These are phyloP conservation scores for Yarrowia galli DNA, from an alignment of 1,139 yeast genomes.

Conservation along the genomic window DNA sequence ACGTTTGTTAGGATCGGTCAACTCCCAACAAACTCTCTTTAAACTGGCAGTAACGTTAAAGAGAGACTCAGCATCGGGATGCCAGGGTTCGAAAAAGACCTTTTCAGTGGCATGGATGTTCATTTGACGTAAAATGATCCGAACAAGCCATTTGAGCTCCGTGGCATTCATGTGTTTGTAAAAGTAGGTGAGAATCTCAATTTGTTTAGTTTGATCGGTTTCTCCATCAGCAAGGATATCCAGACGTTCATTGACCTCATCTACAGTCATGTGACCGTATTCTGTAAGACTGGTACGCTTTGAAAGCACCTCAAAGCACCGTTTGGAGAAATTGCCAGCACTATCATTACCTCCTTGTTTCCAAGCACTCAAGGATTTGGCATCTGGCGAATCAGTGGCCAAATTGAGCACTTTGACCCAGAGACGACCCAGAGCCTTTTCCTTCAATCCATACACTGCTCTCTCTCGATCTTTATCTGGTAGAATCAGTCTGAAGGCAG, in stretches of 20 bases:
- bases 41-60: constrained; percentile 73
- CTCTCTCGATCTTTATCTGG: constrained; percentile 61
- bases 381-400: constrained; percentile 60
- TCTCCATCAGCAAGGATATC: constrained; percentile 54
- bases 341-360: constrained; percentile 52
- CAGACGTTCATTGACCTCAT: constrained; percentile 63
- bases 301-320: constrained; percentile 52
- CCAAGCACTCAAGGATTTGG: constrained; percentile 57
- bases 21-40: constrained; percentile 64
- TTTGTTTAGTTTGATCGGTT: constrained; percentile 48
- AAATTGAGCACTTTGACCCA: constrained; percentile 57
- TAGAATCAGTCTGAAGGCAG: constrained; percentile 66
- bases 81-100: constrained; percentile 71
- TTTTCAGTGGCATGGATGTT: constrained; percentile 65
- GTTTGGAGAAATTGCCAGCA: constrained; percentile 54
- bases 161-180: constrained; percentile 63
- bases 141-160: constrained; percentile 75
- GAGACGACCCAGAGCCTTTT: constrained; percentile 55
- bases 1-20: constrained; percentile 54
- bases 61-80: constrained; percentile 76
- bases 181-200: constrained; percentile 57
- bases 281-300: constrained; percentile 53
- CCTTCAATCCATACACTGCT: constrained; percentile 53
- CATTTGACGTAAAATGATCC: constrained; percentile 65
- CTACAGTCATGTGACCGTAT: constrained; percentile 57